These are phyloP conservation scores for Aspergillus hancockii DNA, from an alignment of 495 filamentous ascomycete species.

Conservation along the genomic window DNA sequence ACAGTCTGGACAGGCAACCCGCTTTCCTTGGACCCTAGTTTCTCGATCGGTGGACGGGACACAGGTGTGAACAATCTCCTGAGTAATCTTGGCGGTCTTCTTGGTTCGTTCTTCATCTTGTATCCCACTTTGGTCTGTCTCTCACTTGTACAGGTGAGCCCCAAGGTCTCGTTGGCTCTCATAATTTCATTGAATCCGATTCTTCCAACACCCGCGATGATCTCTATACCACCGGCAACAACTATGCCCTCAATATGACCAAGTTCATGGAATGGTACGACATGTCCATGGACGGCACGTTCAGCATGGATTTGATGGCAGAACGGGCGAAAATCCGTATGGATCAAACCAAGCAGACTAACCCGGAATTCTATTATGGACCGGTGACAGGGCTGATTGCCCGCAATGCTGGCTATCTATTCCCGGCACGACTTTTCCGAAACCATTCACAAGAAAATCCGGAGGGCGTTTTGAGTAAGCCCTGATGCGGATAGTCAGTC, in stretches of 20 bases:
- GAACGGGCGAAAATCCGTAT: constrained; percentile 40
- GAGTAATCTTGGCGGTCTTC: constrained; percentile 27
- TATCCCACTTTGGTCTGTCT: background rate
- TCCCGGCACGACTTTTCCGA: constrained; percentile 44
- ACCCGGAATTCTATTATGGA: constrained; percentile 55
- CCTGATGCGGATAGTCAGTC: background rate
- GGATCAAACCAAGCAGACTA: constrained; percentile 48
- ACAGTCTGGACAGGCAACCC: constrained; percentile 52
- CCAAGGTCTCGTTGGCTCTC: constrained; percentile 51
- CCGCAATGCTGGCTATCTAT: constrained; percentile 48
- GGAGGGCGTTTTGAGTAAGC: constrained; percentile 42
- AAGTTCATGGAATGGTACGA: constrained; percentile 44
- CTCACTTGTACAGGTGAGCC: constrained; percentile 28
- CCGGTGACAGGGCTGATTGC: constrained; percentile 50
- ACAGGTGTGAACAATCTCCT: constrained; percentile 34
- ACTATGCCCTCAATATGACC: constrained; percentile 40
- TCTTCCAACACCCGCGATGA: constrained; percentile 56
- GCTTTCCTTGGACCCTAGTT: constrained; percentile 39
- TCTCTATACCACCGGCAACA: constrained; percentile 49
- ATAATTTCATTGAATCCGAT: constrained; percentile 60
- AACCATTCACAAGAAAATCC: constrained; percentile 51
- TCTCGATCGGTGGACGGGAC: constrained; percentile 39
- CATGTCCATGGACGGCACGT: constrained; percentile 37
- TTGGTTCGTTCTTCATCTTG: constrained; percentile 21
- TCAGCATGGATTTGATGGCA: constrained; percentile 39